Evolutionary conservation across 2,329 filamentous ascomycete genomes (phyloP).

Genomic region (Colletotrichum limetticola): DNA sequence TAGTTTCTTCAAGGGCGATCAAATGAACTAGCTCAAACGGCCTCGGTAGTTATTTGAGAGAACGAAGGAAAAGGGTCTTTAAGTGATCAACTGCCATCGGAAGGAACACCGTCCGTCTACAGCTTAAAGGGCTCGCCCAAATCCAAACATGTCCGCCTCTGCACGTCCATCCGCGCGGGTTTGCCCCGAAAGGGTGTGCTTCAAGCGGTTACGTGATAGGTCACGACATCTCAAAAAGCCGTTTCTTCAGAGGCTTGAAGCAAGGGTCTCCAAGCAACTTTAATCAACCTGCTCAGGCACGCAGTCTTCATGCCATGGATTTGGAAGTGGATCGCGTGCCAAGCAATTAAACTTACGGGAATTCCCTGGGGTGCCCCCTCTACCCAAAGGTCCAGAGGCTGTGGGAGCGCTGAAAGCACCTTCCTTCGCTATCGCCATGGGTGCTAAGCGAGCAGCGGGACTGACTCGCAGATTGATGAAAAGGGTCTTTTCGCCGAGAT

Average conservation of each 20-base stretch:
- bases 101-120: not conserved
- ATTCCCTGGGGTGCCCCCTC: not conserved
- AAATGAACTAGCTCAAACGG: not conserved
- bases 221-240: not conserved
- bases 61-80: not conserved
- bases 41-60: not conserved
- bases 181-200: not conserved
- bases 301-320: not conserved
- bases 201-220: slow-evolving; percentile 16
- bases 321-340: not conserved
- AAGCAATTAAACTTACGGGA: not conserved
- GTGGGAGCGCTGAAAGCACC: not conserved
- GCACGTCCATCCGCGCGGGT: slow-evolving; percentile 9
- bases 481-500: not conserved
- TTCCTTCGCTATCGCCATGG: not conserved
- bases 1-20: not conserved
- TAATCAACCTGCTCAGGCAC: not conserved
- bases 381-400: not conserved
- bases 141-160: slow-evolving; percentile 5
- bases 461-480: slow-evolving; percentile 1
- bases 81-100: not conserved
- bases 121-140: not conserved
- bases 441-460: not conserved
- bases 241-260: not conserved
- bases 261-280: slow-evolving; percentile 9